A percentile compares a stretch with the other conserved stretches of the same genome.
Conservation (phyloP, 257 asterid genomes). For the Lycium ferocissimum region DNA sequence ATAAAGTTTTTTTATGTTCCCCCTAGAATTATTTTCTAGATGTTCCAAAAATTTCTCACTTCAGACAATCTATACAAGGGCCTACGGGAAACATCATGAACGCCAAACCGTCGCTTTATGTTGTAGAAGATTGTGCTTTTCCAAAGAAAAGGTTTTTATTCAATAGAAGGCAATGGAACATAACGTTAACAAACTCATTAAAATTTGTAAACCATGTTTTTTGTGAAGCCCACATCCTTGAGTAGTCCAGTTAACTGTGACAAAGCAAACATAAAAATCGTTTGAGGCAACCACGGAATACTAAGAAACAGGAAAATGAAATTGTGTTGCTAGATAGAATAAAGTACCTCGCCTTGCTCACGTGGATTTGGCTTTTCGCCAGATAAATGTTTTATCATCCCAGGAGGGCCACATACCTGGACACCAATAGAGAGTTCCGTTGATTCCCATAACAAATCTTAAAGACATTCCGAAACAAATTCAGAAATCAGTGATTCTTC, state of each 20-base stretch:
- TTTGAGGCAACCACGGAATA: conserved; percentile 8
- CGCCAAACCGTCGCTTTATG: conserved; percentile 1
- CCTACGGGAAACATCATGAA: background rate
- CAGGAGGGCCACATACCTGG: conserved; percentile 99
- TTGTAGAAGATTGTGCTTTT: background rate
- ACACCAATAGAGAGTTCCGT: conserved; percentile 32
- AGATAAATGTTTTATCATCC: conserved; percentile 86
- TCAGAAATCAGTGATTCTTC: conserved; percentile 23
- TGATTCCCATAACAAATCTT: conserved; percentile 23
- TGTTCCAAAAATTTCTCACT: background rate
- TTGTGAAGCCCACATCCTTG: conserved; percentile 79
- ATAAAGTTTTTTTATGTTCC: background rate
- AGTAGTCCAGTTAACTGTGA: conserved; percentile 80
- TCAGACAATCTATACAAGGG: conserved; percentile 1
- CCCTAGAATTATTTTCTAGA: background rate
- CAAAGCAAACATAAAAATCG: conserved; percentile 20
- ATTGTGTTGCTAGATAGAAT: background rate
- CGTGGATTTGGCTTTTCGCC: conserved; percentile 86
- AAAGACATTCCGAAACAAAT: background rate
- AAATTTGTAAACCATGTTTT: conserved; percentile 88
- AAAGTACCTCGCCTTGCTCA: conserved; percentile 89
- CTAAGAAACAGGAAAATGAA: background rate
- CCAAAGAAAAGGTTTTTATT: conserved; percentile 30
- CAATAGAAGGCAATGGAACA: conserved; percentile 11
- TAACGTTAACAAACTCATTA: conserved; percentile 36